phyloP scores from a whole-genome alignment of 768 basidiomycete species.

The Hemileccinum impolitum region DNA sequence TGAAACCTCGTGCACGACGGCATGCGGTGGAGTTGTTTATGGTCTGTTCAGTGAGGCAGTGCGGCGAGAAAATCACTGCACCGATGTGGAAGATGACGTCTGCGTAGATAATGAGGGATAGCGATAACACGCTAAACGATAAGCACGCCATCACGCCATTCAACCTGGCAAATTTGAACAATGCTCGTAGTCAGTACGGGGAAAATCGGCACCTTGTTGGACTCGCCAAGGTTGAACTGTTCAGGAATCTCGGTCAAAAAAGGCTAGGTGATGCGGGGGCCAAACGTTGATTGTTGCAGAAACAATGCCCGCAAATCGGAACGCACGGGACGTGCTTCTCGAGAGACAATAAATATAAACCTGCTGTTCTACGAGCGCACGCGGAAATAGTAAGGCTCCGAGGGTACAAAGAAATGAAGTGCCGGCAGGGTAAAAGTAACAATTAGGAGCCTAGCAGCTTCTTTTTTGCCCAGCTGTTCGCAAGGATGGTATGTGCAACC shows the following conservation, averaged over 20 bases:
- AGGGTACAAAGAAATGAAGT: conserved; percentile 14
- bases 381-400: conserved; percentile 23
- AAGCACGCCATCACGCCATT: conserved; percentile 2
- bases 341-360: conserved; percentile 3
- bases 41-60: conserved; percentile 7
- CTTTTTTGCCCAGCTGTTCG: conserved; percentile 9
- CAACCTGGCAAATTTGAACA: not conserved
- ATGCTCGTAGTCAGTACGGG: not conserved
- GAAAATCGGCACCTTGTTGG: not conserved
- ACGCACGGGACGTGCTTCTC: conserved; percentile 2
- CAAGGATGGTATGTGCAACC: not conserved
- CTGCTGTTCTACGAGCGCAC: not conserved
- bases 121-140: conserved; percentile 11
- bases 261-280: no score
- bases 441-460: conserved; percentile 10
- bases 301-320: not conserved
- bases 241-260: no score
- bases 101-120: conserved; percentile 10
- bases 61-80: conserved; percentile 17
- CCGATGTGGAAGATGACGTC: conserved; percentile 17
- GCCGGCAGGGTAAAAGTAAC: conserved; percentile 5
- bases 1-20: conserved; percentile 20
- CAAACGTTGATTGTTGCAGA: not conserved
- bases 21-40: conserved; percentile 13
- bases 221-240: no score